phyloP scores from a whole-genome alignment of 1,139 yeast species.

The Meyerozyma elateridarum region DNA sequence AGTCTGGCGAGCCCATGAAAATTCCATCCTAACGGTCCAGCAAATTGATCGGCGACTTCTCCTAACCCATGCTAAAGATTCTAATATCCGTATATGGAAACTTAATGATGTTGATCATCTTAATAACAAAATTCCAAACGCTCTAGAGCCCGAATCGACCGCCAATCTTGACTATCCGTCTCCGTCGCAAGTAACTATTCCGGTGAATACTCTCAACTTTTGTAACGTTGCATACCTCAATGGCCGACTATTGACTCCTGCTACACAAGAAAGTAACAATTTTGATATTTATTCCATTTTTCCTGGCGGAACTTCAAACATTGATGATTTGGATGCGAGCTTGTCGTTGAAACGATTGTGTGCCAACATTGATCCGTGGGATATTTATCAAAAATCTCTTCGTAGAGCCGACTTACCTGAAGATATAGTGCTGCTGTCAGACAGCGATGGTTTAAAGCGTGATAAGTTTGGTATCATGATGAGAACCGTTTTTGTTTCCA shows the following conservation, averaged over 20 bases:
- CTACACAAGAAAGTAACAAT: constrained; percentile 47
- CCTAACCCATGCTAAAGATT: constrained; percentile 54
- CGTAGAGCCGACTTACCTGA: neutral
- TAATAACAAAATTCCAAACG: constrained; percentile 6
- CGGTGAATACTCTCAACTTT: constrained; percentile 55
- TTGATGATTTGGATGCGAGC: neutral
- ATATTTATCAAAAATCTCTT: constrained; percentile 9
- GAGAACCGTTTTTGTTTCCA: constrained; percentile 36
- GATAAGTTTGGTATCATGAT: constrained; percentile 52
- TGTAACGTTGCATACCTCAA: constrained; percentile 40
- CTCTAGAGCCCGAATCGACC: constrained; percentile 3
- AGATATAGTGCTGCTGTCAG: constrained; percentile 13
- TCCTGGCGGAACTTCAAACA: neutral
- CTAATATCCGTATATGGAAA: constrained; percentile 46
- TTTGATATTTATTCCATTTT: constrained; percentile 46
- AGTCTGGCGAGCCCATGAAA: constrained; percentile 49
- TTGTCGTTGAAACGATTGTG: constrained; percentile 22
- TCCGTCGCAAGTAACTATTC: constrained; percentile 37
- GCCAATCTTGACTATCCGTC: too few relatives aligned
- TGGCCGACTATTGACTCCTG: constrained; percentile 43
- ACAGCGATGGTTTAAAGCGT: constrained; percentile 18
- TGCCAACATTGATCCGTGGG: constrained; percentile 22
- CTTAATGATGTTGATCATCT: constrained; percentile 13
- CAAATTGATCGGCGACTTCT: constrained; percentile 29
- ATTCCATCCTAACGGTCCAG: constrained; percentile 37